A percentile compares a stretch with the other conserved stretches of the same genome.
Evolutionary conservation across 129 eudicot species (phyloP).

Genomic region (Logfia minima): DNA sequence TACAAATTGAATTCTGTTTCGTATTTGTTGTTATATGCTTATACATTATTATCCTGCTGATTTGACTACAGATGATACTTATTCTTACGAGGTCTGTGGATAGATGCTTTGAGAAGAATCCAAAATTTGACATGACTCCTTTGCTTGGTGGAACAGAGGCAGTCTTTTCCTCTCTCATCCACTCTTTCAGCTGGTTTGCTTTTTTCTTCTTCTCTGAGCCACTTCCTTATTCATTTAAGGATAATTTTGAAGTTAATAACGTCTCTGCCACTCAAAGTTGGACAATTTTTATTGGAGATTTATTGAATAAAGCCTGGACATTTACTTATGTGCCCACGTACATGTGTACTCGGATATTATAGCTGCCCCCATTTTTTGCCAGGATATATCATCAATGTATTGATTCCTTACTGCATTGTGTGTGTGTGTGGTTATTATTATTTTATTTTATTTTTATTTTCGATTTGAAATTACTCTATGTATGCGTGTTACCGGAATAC

Average conservation of each 20-base stretch:
- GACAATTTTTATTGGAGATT: neutral
- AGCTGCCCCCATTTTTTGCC: neutral
- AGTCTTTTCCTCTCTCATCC: constrained; percentile 92
- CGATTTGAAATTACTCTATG: neutral
- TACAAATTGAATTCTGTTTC: neutral
- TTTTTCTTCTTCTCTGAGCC: constrained; percentile 2
- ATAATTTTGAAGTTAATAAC: neutral
- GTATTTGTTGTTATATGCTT: neutral
- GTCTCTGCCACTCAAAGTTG: neutral
- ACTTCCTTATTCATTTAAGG: neutral
- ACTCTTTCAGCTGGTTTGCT: constrained; percentile 83
- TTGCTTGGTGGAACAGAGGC: constrained; percentile 97
- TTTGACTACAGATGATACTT: constrained; percentile 78
- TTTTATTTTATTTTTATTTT: too few relatives aligned
- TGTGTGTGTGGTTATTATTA: too few relatives aligned
- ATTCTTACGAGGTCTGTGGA: constrained; percentile 92
- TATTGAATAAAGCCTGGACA: neutral
- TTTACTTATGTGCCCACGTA: neutral
- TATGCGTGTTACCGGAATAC: neutral
- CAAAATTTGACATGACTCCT: constrained; percentile 98
- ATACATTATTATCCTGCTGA: neutral
- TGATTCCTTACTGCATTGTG: neutral
- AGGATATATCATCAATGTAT: neutral
- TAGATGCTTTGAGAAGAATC: constrained; percentile 92
- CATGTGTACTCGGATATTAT: neutral